Percentiles rank a stretch among this genome's conserved stretches.
phyloP scores from a whole-genome alignment of 1,284 basidiomycete species.

The Leccinum angustisporum region DNA sequence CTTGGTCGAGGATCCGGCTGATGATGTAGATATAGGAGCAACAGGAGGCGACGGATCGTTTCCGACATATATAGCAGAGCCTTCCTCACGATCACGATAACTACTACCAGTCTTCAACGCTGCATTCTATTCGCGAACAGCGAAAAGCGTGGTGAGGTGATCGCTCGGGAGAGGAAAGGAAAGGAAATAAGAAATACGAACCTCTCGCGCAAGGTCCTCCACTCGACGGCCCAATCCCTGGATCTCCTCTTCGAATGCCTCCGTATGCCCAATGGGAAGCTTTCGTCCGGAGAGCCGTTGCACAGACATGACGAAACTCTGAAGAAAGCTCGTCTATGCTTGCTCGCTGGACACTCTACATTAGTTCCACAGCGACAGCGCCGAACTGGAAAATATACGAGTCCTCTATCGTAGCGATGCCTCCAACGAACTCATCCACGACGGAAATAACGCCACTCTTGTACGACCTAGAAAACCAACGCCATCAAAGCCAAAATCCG shows the following conservation, averaged over 20 bases:
- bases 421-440: slow-evolving; percentile 69
- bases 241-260: slow-evolving; percentile 12
- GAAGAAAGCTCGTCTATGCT: slow-evolving; percentile 19
- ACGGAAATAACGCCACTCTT: slow-evolving; percentile 64
- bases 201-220: slow-evolving; percentile 20
- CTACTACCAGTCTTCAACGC: slow-evolving; percentile 52
- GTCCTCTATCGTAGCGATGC: slow-evolving; percentile 62
- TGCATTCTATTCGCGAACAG: slow-evolving; percentile 33
- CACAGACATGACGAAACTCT: slow-evolving; percentile 22
- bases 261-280: slow-evolving; percentile 17
- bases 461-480: slow-evolving; percentile 47
- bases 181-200: slow-evolving; percentile 3
- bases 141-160: slow-evolving; percentile 2
- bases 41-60: background rate
- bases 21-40: background rate
- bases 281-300: slow-evolving; percentile 20
- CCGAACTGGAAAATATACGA: slow-evolving; percentile 37
- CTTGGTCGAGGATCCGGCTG: slow-evolving; percentile 36
- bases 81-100: slow-evolving; percentile 50
- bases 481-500: slow-evolving; percentile 6
- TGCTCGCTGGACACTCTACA: slow-evolving; percentile 13
- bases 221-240: slow-evolving; percentile 15
- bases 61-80: slow-evolving; percentile 19
- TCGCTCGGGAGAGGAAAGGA: background rate
- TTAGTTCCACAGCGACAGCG: slow-evolving; percentile 1